A percentile compares a stretch with the other conserved stretches of the same genome.
Evolutionary conservation across 139 green algal genomes (phyloP).

Genomic region (Asterochloris erici): DNA sequence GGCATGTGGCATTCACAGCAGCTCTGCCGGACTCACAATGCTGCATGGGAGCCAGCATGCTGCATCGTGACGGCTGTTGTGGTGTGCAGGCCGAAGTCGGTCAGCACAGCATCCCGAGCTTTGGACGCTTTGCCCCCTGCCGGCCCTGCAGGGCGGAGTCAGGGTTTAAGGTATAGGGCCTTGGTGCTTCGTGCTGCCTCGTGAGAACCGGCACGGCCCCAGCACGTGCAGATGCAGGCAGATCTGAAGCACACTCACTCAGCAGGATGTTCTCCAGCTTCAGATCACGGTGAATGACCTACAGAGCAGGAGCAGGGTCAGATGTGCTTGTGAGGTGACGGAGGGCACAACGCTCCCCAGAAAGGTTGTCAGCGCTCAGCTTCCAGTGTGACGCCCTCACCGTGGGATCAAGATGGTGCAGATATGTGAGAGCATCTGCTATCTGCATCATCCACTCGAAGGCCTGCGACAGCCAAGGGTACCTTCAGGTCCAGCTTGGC

Average conservation of each 20-base stretch:
- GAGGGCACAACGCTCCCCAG: background rate
- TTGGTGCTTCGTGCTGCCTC: no score
- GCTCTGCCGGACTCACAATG: no score
- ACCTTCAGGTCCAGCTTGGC: no score
- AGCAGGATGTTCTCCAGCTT: constrained; percentile 17
- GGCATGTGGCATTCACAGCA: no score
- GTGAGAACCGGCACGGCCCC: no score
- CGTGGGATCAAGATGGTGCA: constrained; percentile 23
- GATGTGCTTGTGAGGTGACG: background rate
- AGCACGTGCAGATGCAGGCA: background rate
- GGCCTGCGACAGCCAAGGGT: background rate
- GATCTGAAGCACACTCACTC: background rate
- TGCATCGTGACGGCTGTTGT: no score
- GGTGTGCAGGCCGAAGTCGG: constrained; percentile 14
- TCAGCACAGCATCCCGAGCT: background rate
- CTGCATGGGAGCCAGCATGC: no score
- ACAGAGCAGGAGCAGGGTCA: background rate
- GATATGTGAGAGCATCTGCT: constrained; percentile 28
- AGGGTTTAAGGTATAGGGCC: no score
- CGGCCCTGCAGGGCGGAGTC: background rate
- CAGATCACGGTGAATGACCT: constrained; percentile 12
- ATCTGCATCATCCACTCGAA: constrained; percentile 34
- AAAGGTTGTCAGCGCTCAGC: background rate
- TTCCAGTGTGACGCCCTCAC: constrained; percentile 1
- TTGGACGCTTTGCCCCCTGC: background rate